Percentiles rank a stretch among this genome's conserved stretches.
Conservation (phyloP, 176 grass and related monocot genomes). For the Eleusine indica region DNA sequence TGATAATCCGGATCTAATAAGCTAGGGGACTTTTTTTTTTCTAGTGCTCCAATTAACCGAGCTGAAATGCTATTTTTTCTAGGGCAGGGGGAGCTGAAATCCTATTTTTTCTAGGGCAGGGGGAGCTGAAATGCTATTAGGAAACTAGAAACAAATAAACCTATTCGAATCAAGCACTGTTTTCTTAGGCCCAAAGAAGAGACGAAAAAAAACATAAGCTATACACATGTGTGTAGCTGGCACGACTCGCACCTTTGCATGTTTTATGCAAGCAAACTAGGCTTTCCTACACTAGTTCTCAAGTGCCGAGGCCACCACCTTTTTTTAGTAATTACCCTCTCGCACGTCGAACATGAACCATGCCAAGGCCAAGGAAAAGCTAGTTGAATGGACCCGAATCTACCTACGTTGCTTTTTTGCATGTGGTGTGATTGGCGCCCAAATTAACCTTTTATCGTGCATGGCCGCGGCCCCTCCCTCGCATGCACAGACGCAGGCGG, state of each 20-base stretch:
- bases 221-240: neutral
- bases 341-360: neutral
- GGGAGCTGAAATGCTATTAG: neutral
- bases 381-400: constrained; percentile 7
- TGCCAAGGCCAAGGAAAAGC: neutral
- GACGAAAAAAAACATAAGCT: neutral
- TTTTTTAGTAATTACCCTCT: neutral
- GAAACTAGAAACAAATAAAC: neutral
- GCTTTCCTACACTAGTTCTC: neutral
- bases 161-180: neutral
- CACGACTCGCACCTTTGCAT: neutral
- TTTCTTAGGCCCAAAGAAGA: neutral
- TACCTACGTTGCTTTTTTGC: neutral
- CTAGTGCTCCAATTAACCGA: no score
- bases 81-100: neutral
- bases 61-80: no score
- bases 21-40: no score
- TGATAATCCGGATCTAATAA: no score
- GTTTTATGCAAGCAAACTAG: constrained; percentile 7
- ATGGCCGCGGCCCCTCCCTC: neutral
- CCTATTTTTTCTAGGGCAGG: no score
- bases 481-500: neutral
- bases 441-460: neutral
- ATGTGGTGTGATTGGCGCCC: constrained; percentile 20
- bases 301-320: neutral